Percentiles rank a stretch among this genome's conserved stretches.
Conservation (phyloP, 164 flowering plant genomes). For the Buxus sempervirens region DNA sequence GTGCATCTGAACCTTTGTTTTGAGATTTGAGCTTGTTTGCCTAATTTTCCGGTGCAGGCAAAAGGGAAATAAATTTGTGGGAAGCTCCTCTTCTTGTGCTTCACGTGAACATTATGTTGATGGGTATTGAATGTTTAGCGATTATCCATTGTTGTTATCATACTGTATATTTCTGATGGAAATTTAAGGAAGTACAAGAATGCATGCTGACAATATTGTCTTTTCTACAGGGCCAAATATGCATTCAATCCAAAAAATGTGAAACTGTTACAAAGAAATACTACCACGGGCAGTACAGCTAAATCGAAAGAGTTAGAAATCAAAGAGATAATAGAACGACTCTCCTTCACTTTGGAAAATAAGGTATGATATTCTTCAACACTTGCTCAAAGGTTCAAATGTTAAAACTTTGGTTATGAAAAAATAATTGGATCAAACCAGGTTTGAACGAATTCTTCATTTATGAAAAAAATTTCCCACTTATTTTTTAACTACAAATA, state of each 20-base stretch:
- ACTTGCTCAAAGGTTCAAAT: neutral
- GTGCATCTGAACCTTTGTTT: neutral
- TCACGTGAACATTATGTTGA: slow-evolving; percentile 38
- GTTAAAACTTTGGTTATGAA: neutral
- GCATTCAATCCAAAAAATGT: slow-evolving; percentile 87
- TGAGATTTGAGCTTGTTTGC: slow-evolving; percentile 5
- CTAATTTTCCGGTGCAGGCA: slow-evolving; percentile 28
- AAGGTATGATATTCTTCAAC: slow-evolving; percentile 40
- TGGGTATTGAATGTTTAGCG: slow-evolving; percentile 41
- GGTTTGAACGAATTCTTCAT: neutral
- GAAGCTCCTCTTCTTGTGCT: slow-evolving; percentile 35
- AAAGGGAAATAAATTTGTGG: slow-evolving; percentile 20
- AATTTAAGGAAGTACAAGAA: neutral
- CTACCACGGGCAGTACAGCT: slow-evolving; percentile 19
- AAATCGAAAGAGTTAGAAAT: slow-evolving; percentile 54
- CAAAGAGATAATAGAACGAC: slow-evolving; percentile 51
- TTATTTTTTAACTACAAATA: too few relatives aligned
- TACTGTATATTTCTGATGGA: neutral
- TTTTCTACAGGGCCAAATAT: slow-evolving; percentile 42
- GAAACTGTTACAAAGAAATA: slow-evolving; percentile 26
- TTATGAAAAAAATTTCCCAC: too few relatives aligned
- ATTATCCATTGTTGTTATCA: neutral
- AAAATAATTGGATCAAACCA: neutral
- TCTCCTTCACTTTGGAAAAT: slow-evolving; percentile 45
- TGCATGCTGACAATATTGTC: neutral